A percentile compares a stretch with the other conserved stretches of the same genome.
Conservation (phyloP, 306 rosid genomes). For the Citrullus colocynthis region DNA sequence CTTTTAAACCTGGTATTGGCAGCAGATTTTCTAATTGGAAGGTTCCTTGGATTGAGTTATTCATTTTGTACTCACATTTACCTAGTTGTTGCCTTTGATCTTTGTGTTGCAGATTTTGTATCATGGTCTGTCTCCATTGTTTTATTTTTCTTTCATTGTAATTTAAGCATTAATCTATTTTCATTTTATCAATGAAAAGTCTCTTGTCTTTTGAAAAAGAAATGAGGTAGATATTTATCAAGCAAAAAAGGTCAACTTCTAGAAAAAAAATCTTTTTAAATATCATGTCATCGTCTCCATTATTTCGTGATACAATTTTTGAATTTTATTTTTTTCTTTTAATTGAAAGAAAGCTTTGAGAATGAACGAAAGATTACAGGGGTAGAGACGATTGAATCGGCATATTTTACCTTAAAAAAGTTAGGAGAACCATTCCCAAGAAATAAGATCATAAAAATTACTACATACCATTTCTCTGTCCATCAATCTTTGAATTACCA, state of each 20-base stretch:
- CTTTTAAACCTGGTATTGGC: too few relatives aligned
- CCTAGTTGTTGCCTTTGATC: too few relatives aligned
- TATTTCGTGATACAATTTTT: background rate
- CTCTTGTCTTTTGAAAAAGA: too few relatives aligned
- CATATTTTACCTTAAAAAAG: background rate
- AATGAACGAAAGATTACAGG: background rate
- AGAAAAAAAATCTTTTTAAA: background rate
- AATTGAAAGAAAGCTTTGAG: background rate
- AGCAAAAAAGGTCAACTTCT: background rate
- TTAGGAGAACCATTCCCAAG: background rate
- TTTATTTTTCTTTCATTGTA: too few relatives aligned
- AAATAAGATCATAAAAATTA: background rate
- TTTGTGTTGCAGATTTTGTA: too few relatives aligned
- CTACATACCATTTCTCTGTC: conserved; percentile 78
- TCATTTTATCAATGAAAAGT: too few relatives aligned
- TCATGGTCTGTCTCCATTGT: too few relatives aligned
- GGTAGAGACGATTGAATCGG: background rate
- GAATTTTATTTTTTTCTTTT: background rate
- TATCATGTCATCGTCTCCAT: background rate
- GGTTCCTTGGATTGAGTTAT: too few relatives aligned
- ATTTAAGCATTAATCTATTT: too few relatives aligned
- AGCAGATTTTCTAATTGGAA: too few relatives aligned
- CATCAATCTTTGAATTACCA: conserved; percentile 37
- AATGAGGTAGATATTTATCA: background rate
- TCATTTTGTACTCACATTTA: too few relatives aligned